Percentiles rank a stretch among this genome's conserved stretches.
phyloP scores from a whole-genome alignment of 495 filamentous ascomycete species.

The Podospora bellae-mahoneyi region DNA sequence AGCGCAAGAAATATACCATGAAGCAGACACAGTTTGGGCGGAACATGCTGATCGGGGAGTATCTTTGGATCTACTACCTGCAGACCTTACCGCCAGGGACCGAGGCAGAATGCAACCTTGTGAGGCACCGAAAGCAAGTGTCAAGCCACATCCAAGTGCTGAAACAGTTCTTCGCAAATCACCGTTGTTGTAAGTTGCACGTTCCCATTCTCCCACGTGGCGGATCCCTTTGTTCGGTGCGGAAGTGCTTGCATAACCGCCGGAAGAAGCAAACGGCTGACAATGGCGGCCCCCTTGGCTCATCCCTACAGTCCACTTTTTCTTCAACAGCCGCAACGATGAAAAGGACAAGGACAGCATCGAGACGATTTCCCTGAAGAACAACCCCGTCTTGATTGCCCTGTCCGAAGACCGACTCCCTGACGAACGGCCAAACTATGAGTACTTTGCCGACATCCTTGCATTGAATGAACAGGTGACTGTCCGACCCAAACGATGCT shows the following conservation, averaged over 20 bases:
- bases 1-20: constrained; percentile 70
- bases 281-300: constrained; percentile 14
- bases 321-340: constrained; percentile 34
- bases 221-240: constrained; percentile 18
- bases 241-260: constrained; percentile 8
- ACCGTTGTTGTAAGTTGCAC: constrained; percentile 30
- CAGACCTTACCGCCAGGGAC: constrained; percentile 36
- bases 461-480: constrained; percentile 40
- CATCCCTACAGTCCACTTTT: constrained; percentile 44
- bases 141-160: constrained; percentile 98
- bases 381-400: constrained; percentile 50
- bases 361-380: constrained; percentile 50
- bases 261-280: constrained; percentile 10
- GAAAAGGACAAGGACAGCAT: constrained; percentile 26
- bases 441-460: constrained; percentile 46
- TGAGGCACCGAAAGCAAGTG: constrained; percentile 77
- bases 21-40: constrained; percentile 73
- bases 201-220: not conserved
- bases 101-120: constrained; percentile 29
- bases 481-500: constrained; percentile 42
- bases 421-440: constrained; percentile 49
- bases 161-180: constrained; percentile 64
- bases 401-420: constrained; percentile 47
- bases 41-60: constrained; percentile 87
- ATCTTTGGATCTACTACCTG: constrained; percentile 59